Base-by-base conservation (phyloP, 306 rosid species). In the Gillenia trifoliata region DNA sequence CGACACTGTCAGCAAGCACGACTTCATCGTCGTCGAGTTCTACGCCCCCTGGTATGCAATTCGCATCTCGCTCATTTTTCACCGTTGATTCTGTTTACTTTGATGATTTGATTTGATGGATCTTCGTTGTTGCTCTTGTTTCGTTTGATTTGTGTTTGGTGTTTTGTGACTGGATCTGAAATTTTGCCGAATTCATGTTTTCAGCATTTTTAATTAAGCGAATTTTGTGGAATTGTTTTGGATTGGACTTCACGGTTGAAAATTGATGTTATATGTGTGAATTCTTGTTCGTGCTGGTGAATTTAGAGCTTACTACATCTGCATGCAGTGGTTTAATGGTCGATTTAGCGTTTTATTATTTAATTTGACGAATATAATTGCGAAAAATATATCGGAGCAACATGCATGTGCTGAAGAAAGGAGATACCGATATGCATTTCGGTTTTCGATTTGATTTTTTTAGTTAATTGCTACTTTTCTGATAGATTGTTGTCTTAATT, bases 11-110 rank as follows among this genome's bases (percentile, higher is more conserved):
- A 73, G 63, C 88, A 95, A 88, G 88, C 92, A 89, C 79, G 74
- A 92, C 64, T 90, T 95, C 88, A 72, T 95, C 78, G 99, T 92
- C 66, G 93, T 92, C 20, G 99, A 95, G 85, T 95, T 95, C 81
- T 92, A 90, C 82, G 97, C 96, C 8, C 99, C 99, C 0, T 90
- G 97, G 99, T 94, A 83, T 31, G 43, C 0, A 33, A 60, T 77
- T 33, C 65, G 30, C 43, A 70, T 72, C 60, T 49, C 0, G 23
- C 19, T 47, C 31, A 68, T 34, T 7, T 6, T 10, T 26, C 34
- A 0, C 17, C 6, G 15, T 28, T 28, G 36, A 40, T 16, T 23
- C 69, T 1, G 52, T 64, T 30, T 7, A 6, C n/a, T 1, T 45
- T 45, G 50, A 45, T 45, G 40, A 36, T 45, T 5, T 45, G 41